Percentiles rank a stretch among this genome's conserved stretches.
phyloP scores from a whole-genome alignment of 2,329 filamentous ascomycete genomes.

The Fusarium buharicum region DNA sequence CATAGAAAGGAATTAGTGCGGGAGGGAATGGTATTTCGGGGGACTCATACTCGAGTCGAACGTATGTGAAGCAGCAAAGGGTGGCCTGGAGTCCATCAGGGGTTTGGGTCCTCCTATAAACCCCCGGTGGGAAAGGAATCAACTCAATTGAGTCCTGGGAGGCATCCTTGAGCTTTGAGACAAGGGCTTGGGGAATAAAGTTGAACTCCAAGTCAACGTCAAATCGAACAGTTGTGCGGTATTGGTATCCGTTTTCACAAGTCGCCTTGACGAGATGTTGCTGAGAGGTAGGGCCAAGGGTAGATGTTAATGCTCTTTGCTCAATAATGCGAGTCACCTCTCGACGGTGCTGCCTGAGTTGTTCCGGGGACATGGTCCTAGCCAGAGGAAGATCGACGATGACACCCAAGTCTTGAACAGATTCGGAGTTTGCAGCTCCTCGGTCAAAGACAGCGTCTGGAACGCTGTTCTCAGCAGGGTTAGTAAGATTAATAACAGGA shows the following conservation, averaged over 20 bases:
- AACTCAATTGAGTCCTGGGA: not conserved
- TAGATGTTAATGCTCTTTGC: not conserved
- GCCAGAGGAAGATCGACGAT: not conserved
- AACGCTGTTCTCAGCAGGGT: not conserved
- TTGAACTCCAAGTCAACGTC: not conserved
- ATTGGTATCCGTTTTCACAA: not conserved
- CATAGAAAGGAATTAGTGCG: not conserved
- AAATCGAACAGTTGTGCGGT: not conserved
- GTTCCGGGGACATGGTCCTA: not conserved
- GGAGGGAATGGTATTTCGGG: not conserved
- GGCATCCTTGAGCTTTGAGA: not conserved
- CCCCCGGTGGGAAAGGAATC: not conserved
- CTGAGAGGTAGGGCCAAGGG: too few relatives aligned
- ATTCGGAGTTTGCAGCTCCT: not conserved
- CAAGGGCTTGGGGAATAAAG: not conserved
- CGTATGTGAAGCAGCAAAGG: not conserved
- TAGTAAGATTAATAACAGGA: not conserved
- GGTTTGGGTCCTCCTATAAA: not conserved
- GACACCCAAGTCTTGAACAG: not conserved
- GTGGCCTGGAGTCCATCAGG: not conserved
- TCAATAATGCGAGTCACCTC: not conserved
- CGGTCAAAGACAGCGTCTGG: not conserved
- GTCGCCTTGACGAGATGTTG: not conserved
- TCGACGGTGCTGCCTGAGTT: not conserved
- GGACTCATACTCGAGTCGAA: not conserved